These are phyloP conservation scores for Carex pumila DNA, from an alignment of 176 grass and related monocot species.

Conservation along the genomic window DNA sequence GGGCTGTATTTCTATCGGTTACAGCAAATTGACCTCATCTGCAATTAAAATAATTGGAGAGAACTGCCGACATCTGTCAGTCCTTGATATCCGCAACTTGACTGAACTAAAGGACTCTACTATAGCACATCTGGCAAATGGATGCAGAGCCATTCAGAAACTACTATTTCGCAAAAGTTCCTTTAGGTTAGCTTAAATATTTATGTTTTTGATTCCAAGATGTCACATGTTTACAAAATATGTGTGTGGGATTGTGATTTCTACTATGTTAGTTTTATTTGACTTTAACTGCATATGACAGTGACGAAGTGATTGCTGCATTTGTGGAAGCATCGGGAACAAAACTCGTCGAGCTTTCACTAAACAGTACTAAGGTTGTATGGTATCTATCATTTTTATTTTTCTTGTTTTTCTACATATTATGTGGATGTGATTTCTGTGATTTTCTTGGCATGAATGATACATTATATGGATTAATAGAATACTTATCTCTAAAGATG, in stretches of 20 bases:
- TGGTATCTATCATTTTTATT: conserved; percentile 2
- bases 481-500: background rate
- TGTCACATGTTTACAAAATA: background rate
- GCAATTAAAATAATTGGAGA: conserved; percentile 65
- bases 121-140: conserved; percentile 17
- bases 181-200: conserved; percentile 9
- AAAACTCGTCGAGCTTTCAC: conserved; percentile 56
- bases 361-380: conserved; percentile 74
- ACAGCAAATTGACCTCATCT: conserved; percentile 68
- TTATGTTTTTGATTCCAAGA: background rate
- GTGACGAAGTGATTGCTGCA: conserved; percentile 64
- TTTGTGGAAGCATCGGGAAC: conserved; percentile 81
- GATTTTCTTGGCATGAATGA: background rate
- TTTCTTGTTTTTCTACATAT: background rate
- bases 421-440: background rate
- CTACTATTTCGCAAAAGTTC: background rate
- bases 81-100: conserved; percentile 15
- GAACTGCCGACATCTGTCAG: background rate
- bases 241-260: background rate
- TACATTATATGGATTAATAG: background rate
- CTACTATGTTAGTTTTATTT: background rate
- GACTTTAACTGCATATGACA: conserved; percentile 24
- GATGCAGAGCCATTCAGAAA: conserved; percentile 2
- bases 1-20: conserved; percentile 17
- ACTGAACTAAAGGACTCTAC: background rate